Conservation (phyloP, 768 basidiomycete genomes). For the Myochromella boudieri region DNA sequence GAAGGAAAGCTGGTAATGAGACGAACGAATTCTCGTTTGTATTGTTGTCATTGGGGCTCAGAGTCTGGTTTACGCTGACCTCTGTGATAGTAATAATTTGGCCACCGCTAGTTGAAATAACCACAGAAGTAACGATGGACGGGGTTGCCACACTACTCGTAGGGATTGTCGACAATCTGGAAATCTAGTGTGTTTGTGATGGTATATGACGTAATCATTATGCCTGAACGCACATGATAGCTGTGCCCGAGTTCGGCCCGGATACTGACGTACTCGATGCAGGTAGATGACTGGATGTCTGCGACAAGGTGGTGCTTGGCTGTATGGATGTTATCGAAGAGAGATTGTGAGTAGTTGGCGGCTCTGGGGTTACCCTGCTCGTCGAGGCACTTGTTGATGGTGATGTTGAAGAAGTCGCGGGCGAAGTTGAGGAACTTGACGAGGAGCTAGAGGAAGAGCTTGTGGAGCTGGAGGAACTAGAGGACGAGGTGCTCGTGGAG, state of each 20-base stretch:
- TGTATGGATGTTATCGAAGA: conserved; percentile 19
- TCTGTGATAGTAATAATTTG: conserved; percentile 57
- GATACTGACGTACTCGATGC: conserved; percentile 18
- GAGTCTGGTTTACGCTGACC: conserved; percentile 69
- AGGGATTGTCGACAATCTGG: conserved; percentile 1
- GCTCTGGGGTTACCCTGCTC: conserved; percentile 12
- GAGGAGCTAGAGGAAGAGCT: conserved; percentile 14
- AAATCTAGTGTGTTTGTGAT: no score
- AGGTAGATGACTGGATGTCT: no score
- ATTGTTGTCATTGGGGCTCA: conserved; percentile 47
- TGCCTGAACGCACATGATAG: no score
- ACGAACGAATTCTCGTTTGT: conserved; percentile 52
- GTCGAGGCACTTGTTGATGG: conserved; percentile 18
- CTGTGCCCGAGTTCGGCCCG: conserved; percentile 16
- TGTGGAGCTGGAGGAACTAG: conserved; percentile 20
- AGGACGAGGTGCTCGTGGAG: conserved; percentile 12
- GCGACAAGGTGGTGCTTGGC: no score
- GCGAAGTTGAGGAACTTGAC: conserved; percentile 19
- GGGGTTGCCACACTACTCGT: conserved; percentile 2
- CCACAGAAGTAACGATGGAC: conserved; percentile 52
- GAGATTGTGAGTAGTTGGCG: conserved; percentile 14
- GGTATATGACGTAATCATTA: conserved; percentile 17
- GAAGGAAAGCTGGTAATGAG: conserved; percentile 5
- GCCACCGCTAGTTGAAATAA: conserved; percentile 60
- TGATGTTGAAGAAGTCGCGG: conserved; percentile 17